Evolutionary conservation across 2,329 filamentous ascomycete genomes (phyloP), one percentile per base, ranked within the genome.

Genomic region (Hymenoscyphus infarciens): DNA sequence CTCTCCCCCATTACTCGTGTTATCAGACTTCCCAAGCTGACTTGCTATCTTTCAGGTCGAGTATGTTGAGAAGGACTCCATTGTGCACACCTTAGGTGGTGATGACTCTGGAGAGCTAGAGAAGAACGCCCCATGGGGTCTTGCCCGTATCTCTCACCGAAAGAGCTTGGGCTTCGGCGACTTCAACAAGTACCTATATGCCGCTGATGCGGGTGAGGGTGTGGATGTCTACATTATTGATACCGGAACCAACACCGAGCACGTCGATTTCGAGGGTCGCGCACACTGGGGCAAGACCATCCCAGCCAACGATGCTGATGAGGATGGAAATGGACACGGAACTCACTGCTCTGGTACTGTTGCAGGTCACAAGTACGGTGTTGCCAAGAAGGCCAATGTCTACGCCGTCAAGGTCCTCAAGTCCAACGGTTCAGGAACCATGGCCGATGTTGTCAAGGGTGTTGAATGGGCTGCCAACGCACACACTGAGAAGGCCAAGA

Each of bases 321-420:
- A 86, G 71, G 95, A 99, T 80, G 95, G 95, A 77, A 99, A 99
- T 74, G 95, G 95, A 66, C 95, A 99, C 83, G 95, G 95, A 73
- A 99, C 95, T 74, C 95, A 99, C 85, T 99, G 95, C 87, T 98
- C 95, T 68, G 95, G 95, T 72, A 99, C 96, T 67, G 89, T 99
- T 73, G 95, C 91, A 69, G 95, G 96, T 76, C 96, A 95, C 87
- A 97, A 97, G 83, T 99, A 97, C 76, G 95, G 95, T 86, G 95
- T 99, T 68, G 94, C 95, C 77, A 99, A 99, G 89, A 97, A 98
- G 87, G 95, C 96, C 75, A 87, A 91, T 72, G 83, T 99, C 77
- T 93, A 96, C 75, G 95, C 95, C 69, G 93, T 99, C 83, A 99
- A 99, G 88, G 95, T 99, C 49, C 90, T 99, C 72, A 87, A 90